Percentiles rank a stretch among this genome's conserved stretches.
These are phyloP conservation scores for Citrullus amarus DNA, from an alignment of 306 rosid genomes.

Conservation along the genomic window DNA sequence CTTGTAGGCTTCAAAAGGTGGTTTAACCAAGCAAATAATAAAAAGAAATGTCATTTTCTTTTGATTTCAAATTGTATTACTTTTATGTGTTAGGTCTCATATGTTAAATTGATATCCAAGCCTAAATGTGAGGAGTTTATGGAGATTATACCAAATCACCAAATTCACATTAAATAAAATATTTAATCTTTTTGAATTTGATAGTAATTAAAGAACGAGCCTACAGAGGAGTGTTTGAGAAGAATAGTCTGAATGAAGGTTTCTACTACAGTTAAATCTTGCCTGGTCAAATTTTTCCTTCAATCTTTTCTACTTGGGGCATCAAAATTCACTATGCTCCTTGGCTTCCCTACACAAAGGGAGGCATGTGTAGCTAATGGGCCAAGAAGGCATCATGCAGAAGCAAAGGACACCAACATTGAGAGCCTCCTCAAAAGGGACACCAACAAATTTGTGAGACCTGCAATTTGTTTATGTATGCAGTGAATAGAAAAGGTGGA, in stretches of 20 bases:
- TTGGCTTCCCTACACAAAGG: neutral
- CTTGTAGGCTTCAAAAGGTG: no score
- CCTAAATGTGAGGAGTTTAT: neutral
- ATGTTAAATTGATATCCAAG: neutral
- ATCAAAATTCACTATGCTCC: neutral
- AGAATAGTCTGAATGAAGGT: neutral
- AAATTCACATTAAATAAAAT: neutral
- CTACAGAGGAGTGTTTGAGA: neutral
- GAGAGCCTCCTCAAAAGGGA: no score
- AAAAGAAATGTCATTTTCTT: no score
- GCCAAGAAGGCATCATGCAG: neutral
- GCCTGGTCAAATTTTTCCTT: neutral
- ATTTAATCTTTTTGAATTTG: no score
- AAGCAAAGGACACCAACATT: no score
- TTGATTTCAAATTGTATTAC: no score
- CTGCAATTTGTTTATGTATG: no score
- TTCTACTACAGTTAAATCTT: neutral
- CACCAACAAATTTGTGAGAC: no score
- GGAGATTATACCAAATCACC: neutral
- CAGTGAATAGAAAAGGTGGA: no score
- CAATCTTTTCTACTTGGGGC: neutral
- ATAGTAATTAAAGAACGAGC: neutral
- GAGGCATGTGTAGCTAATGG: no score
- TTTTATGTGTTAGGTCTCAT: no score
- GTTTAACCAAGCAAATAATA: no score